Evolutionary conservation across 164 flowering plant species (phyloP).

Genomic region (Taxillus chinensis): DNA sequence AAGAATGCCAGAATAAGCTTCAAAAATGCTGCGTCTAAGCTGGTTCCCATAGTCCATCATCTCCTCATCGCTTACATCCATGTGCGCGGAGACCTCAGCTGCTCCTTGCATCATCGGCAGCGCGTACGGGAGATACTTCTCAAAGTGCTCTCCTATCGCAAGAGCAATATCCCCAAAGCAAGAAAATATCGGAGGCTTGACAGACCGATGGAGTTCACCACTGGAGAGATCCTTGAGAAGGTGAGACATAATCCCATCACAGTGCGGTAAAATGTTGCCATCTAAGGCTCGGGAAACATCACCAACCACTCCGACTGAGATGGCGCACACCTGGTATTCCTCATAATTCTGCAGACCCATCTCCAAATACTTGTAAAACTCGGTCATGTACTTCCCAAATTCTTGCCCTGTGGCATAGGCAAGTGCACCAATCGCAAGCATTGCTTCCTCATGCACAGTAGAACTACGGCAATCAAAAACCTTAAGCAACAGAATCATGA

Average conservation of each 20-base stretch:
- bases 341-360: conserved; percentile 82
- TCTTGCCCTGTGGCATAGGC: conserved; percentile 74
- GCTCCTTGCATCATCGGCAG: conserved; percentile 71
- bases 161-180: conserved; percentile 90
- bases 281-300: conserved; percentile 81
- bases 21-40: conserved; percentile 69
- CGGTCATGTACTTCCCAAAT: conserved; percentile 67
- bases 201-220: conserved; percentile 64
- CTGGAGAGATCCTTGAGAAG: conserved; percentile 64
- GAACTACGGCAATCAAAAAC: conserved; percentile 75
- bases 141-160: conserved; percentile 70
- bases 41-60: conserved; percentile 74
- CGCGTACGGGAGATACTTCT: conserved; percentile 57
- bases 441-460: conserved; percentile 86
- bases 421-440: conserved; percentile 85
- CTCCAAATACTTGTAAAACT: conserved; percentile 61
- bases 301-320: conserved; percentile 81
- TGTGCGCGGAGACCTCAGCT: conserved; percentile 53
- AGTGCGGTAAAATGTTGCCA: conserved; percentile 57
- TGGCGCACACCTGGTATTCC: conserved; percentile 81
- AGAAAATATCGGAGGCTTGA: conserved; percentile 82
- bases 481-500: conserved; percentile 59
- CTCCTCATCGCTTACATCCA: conserved; percentile 60
- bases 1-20: conserved; percentile 84
- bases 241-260: conserved; percentile 74